phyloP scores from a whole-genome alignment of 73 alveolate species.

The Halteria grandinella region DNA sequence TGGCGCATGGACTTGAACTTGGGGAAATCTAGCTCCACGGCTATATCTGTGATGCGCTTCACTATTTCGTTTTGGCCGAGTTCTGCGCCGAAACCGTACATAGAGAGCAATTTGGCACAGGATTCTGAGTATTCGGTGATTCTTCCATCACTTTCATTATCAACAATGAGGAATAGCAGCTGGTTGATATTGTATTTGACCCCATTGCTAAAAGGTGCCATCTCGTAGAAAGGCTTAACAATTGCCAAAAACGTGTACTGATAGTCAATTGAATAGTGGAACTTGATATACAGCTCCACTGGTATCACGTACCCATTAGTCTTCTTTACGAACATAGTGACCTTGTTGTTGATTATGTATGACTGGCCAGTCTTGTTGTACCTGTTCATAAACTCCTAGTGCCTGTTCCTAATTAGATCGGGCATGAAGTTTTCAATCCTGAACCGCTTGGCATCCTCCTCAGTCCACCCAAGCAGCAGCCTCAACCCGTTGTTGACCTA shows the following conservation, averaged over 20 bases:
- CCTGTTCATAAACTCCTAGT: neutral
- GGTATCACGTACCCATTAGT: slow-evolving; percentile 6
- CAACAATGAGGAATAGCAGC: neutral
- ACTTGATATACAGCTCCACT: slow-evolving; percentile 4
- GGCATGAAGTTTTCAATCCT: slow-evolving; percentile 24
- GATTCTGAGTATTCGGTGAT: slow-evolving; percentile 16
- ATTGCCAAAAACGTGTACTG: neutral
- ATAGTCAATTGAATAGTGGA: slow-evolving; percentile 14
- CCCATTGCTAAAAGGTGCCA: slow-evolving; percentile 4
- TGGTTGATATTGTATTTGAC: neutral
- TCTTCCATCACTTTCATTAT: slow-evolving; percentile 23
- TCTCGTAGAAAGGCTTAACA: slow-evolving; percentile 14
- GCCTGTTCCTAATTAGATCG: slow-evolving; percentile 1
- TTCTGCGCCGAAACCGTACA: neutral
- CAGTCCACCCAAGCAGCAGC: slow-evolving; percentile 3
- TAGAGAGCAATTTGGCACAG: neutral
- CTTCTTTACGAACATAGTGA: slow-evolving; percentile 4
- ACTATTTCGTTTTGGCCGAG: neutral
- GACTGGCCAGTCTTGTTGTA: slow-evolving; percentile 17
- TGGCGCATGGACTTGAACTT: neutral
- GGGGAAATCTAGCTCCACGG: neutral
- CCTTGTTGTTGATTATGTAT: neutral
- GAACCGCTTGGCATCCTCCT: neutral
- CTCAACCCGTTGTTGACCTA: neutral
- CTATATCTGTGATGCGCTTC: neutral